Conservation (phyloP, 2,329 filamentous ascomycete genomes). For the Pestalotiopsis sp. region DNA sequence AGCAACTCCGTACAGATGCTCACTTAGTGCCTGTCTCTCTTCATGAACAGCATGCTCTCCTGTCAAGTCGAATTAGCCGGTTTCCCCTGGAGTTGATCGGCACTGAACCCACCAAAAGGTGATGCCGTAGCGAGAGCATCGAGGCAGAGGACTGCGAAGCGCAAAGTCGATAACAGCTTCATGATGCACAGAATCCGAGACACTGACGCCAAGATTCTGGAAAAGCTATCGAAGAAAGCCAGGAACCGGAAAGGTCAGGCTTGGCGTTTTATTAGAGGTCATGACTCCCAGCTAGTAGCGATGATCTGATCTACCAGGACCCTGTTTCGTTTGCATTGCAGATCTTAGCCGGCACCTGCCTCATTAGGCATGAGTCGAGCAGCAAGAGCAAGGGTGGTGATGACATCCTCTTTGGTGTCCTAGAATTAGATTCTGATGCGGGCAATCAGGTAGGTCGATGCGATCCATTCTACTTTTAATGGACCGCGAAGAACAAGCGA, state of each 20-base stretch:
- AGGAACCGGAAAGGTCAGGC: not conserved
- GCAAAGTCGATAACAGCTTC: not conserved
- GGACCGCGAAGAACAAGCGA: not conserved
- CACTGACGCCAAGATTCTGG: not conserved
- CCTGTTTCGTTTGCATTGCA: not conserved
- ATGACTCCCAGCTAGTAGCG: not conserved
- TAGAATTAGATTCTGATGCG: too few relatives aligned
- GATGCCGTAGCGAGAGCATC: not conserved
- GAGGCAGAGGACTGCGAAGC: not conserved
- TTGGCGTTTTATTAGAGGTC: not conserved
- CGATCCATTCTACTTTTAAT: not conserved
- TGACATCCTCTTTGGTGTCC: not conserved
- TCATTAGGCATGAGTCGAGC: not conserved
- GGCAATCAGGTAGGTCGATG: not conserved
- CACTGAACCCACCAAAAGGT: not conserved
- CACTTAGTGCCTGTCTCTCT: not conserved
- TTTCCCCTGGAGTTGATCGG: not conserved
- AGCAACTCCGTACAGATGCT: not conserved
- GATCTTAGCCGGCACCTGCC: not conserved
- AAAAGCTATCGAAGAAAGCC: not conserved
- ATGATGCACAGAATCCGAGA: not conserved
- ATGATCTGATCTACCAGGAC: not conserved
- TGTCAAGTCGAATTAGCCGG: not conserved
- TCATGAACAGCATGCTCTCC: conserved; percentile 9
- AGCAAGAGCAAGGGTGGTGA: not conserved